Percentiles rank a stretch among this genome's conserved stretches.
phyloP scores from a whole-genome alignment of 305 asterid genomes.

The Fraxinus ornus region DNA sequence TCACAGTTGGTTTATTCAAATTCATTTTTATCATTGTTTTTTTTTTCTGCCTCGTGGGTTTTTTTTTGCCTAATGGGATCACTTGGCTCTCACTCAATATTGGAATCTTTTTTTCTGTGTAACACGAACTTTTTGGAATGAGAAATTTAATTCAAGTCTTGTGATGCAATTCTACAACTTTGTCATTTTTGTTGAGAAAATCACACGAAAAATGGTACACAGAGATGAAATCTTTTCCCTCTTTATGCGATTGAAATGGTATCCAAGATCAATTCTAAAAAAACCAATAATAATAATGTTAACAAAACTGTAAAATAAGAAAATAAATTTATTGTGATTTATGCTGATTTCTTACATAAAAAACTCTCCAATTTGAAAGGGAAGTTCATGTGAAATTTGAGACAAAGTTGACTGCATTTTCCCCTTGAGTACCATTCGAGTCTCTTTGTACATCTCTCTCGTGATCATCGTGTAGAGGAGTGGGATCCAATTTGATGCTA shows the following conservation, averaged over 20 bases:
- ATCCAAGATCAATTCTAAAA: not conserved
- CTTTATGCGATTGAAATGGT: not conserved
- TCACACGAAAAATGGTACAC: not conserved
- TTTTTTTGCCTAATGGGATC: slow-evolving; percentile 4
- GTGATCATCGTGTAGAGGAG: not conserved
- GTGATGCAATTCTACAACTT: not conserved
- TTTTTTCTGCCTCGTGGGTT: not conserved
- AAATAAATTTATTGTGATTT: no score
- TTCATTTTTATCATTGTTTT: slow-evolving; percentile 4
- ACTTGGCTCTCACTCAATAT: not conserved
- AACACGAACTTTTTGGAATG: not conserved
- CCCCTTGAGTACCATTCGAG: not conserved
- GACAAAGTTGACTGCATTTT: no score
- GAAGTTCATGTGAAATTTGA: not conserved
- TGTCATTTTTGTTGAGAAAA: not conserved
- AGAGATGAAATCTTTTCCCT: no score
- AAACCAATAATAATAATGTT: no score
- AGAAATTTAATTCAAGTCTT: not conserved
- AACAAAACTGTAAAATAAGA: no score
- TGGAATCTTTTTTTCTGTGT: not conserved
- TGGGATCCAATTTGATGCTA: not conserved
- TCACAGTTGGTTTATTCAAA: not conserved
- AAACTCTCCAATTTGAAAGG: not conserved
- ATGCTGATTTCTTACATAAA: not conserved
- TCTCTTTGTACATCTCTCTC: not conserved